phyloP scores from a whole-genome alignment of 352 stramenopile genomes.

The Phytopythium ostracodes region DNA sequence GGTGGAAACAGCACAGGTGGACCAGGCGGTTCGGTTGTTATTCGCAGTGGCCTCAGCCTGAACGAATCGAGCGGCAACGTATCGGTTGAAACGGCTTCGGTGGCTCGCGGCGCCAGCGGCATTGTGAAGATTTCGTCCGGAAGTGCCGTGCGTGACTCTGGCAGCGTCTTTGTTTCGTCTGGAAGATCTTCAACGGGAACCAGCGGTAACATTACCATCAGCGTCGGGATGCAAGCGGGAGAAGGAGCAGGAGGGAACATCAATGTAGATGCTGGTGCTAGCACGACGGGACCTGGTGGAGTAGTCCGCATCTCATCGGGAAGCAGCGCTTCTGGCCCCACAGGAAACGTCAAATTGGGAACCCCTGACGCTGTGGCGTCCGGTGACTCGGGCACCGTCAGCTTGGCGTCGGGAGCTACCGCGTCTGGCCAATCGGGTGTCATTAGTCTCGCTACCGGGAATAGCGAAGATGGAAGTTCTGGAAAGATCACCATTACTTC shows the following conservation, averaged over 20 bases:
- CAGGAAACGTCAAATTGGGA: constrained; percentile 22
- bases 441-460: constrained; percentile 24
- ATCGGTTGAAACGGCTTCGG: constrained; percentile 21
- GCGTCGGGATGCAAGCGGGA: constrained; percentile 22
- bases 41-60: constrained; percentile 42
- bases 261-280: constrained; percentile 28
- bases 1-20: constrained; percentile 44
- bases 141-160: constrained; percentile 22
- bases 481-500: constrained; percentile 27
- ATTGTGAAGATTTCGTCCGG: constrained; percentile 34
- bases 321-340: constrained; percentile 24
- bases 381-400: constrained; percentile 23
- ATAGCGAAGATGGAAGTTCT: constrained; percentile 13
- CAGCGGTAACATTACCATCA: constrained; percentile 48
- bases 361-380: constrained; percentile 13
- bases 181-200: constrained; percentile 37
- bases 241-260: constrained; percentile 11
- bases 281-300: constrained; percentile 32
- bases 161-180: constrained; percentile 42
- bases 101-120: constrained; percentile 20
- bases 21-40: constrained; percentile 33
- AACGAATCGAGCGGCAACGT: constrained; percentile 32
- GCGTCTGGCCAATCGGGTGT: constrained; percentile 17
- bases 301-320: constrained; percentile 31
- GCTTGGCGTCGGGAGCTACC: constrained; percentile 25